phyloP scores from a whole-genome alignment of 306 rosid species.

The Vigna radiata region DNA sequence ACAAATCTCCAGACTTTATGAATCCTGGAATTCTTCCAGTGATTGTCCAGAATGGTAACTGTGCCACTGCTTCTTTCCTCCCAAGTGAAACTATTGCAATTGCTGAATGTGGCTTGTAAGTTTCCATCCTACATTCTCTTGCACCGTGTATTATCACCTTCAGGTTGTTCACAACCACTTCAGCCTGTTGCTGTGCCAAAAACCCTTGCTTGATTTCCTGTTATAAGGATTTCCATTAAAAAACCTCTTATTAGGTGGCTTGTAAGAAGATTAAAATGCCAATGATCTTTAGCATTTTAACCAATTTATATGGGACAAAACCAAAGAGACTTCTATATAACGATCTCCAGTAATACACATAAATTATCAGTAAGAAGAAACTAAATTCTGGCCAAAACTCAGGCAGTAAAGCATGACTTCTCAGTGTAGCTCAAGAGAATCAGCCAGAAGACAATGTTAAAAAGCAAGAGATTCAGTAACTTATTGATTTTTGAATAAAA shows the following conservation, averaged over 20 bases:
- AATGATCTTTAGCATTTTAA: neutral
- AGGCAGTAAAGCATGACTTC: conserved; percentile 36
- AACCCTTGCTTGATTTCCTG: conserved; percentile 87
- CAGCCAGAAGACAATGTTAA: conserved; percentile 6
- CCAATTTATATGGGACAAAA: conserved; percentile 16
- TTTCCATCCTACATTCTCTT: conserved; percentile 54
- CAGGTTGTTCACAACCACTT: conserved; percentile 69
- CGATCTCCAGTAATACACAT: conserved; percentile 26
- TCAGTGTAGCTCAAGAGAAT: conserved; percentile 24
- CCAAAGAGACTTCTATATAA: conserved; percentile 1
- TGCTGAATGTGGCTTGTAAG: conserved; percentile 54
- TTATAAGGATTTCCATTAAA: conserved; percentile 35
- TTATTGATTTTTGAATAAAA: conserved; percentile 26
- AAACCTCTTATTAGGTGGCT: conserved; percentile 27
- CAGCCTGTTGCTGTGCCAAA: conserved; percentile 76
- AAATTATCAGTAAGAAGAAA: conserved; percentile 9
- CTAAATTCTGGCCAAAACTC: conserved; percentile 4
- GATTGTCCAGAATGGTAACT: conserved; percentile 60
- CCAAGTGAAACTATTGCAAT: conserved; percentile 77
- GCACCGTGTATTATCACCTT: conserved; percentile 55
- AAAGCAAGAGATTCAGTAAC: conserved; percentile 1
- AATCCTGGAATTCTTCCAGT: conserved; percentile 66
- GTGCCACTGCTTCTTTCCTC: conserved; percentile 75
- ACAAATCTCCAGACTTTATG: conserved; percentile 76
- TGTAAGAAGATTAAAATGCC: conserved; percentile 37